Evolutionary conservation across 257 asterid genomes (phyloP).

Genomic region (Solanum pimpinellifolium): DNA sequence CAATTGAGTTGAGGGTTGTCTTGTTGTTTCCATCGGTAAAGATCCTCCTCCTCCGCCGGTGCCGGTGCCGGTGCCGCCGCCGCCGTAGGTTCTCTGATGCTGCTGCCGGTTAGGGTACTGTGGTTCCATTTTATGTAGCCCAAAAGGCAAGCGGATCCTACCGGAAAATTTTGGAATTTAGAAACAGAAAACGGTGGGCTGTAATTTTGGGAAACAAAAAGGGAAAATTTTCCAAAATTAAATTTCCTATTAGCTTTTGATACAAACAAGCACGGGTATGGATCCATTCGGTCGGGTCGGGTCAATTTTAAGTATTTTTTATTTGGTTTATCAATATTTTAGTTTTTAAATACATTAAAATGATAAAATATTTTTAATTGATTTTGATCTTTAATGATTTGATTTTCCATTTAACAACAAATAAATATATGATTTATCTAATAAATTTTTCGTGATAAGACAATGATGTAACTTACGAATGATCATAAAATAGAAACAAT

Average conservation of each 20-base stretch:
- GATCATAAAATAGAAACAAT: neutral
- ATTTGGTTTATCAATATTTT: too few relatives aligned
- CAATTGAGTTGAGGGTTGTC: slow-evolving; percentile 26
- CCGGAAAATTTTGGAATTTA: neutral
- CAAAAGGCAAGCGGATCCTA: neutral
- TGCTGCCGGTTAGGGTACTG: slow-evolving; percentile 14
- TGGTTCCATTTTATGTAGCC: slow-evolving; percentile 5
- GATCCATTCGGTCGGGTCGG: too few relatives aligned
- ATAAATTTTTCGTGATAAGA: too few relatives aligned
- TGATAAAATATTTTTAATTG: too few relatives aligned
- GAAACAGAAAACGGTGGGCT: neutral
- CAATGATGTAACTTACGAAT: neutral
- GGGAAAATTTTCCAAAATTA: too few relatives aligned
- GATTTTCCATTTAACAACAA: too few relatives aligned
- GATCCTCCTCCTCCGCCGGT: slow-evolving; percentile 39
- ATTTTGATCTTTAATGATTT: too few relatives aligned
- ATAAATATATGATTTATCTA: neutral
- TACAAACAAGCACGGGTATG: too few relatives aligned
- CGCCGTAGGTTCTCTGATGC: slow-evolving; percentile 13
- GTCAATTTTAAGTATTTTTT: too few relatives aligned
- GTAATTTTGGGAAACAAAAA: neutral
- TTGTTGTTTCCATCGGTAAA: slow-evolving; percentile 46
- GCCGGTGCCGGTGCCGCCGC: slow-evolving; percentile 3
- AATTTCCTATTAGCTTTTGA: neutral
- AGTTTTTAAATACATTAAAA: too few relatives aligned